Conservation (phyloP, 495 filamentous ascomycete genomes). For the Trichoderma parareesei region DNA sequence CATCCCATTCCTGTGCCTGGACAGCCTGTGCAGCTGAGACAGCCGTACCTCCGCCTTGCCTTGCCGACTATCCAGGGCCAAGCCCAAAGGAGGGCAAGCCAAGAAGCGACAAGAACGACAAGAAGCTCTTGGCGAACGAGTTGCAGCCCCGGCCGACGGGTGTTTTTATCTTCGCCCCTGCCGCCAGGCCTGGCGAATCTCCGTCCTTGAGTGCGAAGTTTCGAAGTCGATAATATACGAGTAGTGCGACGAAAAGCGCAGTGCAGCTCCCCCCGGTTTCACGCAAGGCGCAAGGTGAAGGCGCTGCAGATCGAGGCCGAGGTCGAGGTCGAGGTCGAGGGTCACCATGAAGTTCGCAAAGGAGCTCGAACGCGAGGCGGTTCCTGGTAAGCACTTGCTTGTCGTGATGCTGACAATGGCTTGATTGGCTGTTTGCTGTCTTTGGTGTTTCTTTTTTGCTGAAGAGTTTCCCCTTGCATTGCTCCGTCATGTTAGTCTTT, state of each 20-base stretch:
- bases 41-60: background rate
- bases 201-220: too few species aligned
- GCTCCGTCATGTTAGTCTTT: background rate
- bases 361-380: conserved; percentile 77
- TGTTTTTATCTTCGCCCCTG: conserved; percentile 2
- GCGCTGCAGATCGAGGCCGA: too few species aligned
- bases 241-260: background rate
- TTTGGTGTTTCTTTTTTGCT: background rate
- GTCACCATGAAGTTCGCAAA: conserved; percentile 44
- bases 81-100: too few species aligned
- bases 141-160: background rate
- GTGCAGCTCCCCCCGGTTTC: background rate
- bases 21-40: background rate
- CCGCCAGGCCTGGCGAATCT: background rate
- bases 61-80: too few species aligned
- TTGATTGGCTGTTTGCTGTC: background rate
- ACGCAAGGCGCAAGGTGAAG: too few species aligned
- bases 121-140: background rate
- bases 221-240: too few species aligned
- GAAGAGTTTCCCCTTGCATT: background rate
- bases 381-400: conserved; percentile 47
- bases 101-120: background rate
- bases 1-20: conserved; percentile 7
- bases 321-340: background rate
- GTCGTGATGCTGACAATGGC: background rate